Conservation (phyloP, 1,284 basidiomycete species). For the Ceratobasidium sp. region DNA sequence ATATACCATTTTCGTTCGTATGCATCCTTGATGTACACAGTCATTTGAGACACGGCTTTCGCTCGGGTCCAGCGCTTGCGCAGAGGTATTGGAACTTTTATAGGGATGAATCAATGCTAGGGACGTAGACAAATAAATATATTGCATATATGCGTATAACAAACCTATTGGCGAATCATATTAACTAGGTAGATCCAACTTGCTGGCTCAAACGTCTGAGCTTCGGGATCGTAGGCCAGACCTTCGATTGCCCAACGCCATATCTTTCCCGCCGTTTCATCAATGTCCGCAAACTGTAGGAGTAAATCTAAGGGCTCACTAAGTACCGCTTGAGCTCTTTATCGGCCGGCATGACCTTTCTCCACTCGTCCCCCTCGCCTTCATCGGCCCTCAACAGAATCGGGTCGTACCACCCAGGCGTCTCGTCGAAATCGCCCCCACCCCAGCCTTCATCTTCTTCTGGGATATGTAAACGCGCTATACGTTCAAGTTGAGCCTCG, state of each 20-base stretch:
- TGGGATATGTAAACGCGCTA: neutral
- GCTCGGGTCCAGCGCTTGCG: too few species aligned
- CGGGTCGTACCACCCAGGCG: slow-evolving; percentile 32
- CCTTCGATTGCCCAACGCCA: slow-evolving; percentile 48
- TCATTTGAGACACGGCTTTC: too few species aligned
- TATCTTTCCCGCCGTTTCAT: slow-evolving; percentile 6
- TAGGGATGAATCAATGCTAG: too few species aligned
- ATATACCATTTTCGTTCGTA: too few species aligned
- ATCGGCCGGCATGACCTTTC: slow-evolving; percentile 68
- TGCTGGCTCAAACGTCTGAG: slow-evolving; percentile 15
- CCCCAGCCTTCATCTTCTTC: neutral
- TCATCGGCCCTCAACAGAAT: slow-evolving; percentile 51
- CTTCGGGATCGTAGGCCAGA: slow-evolving; percentile 35
- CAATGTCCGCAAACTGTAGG: neutral
- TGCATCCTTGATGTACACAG: too few species aligned
- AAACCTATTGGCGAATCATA: slow-evolving; percentile 11
- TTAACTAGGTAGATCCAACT: slow-evolving; percentile 19
- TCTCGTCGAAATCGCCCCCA: slow-evolving; percentile 41
- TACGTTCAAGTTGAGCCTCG: slow-evolving; percentile 17
- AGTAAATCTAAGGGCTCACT: slow-evolving; percentile 57
- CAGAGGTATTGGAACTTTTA: too few species aligned
- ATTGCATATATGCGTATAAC: neutral
- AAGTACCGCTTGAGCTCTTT: slow-evolving; percentile 73
- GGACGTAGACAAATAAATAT: neutral
- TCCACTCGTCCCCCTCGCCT: slow-evolving; percentile 62